A percentile compares a stretch with the other conserved stretches of the same genome.
Conservation (phyloP, 2,329 filamentous ascomycete species). For the Xylogone sp. region DNA sequence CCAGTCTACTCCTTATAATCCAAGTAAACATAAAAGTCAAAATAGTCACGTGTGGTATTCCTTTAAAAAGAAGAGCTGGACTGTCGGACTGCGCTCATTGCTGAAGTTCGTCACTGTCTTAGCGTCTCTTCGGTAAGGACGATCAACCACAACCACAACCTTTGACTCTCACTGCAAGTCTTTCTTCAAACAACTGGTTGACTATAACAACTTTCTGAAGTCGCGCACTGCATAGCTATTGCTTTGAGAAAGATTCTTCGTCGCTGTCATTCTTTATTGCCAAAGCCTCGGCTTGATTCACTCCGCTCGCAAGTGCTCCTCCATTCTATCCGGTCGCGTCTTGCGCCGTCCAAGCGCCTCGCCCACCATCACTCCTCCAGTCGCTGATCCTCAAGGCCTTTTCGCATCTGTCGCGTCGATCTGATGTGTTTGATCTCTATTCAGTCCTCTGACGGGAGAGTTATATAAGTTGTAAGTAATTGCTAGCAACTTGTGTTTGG, state of each 20-base stretch:
- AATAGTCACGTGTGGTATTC: background rate
- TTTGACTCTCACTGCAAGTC: background rate
- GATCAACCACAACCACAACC: background rate
- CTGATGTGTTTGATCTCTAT: background rate
- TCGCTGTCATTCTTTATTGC: background rate
- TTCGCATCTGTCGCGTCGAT: conserved; percentile 1
- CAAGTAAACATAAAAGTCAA: background rate
- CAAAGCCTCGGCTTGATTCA: conserved; percentile 3
- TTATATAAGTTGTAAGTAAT: background rate
- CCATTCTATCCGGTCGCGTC: conserved; percentile 18
- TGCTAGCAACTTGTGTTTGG: background rate
- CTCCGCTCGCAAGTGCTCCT: conserved; percentile 11
- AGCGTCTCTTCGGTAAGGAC: background rate
- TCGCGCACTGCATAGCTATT: conserved; percentile 18
- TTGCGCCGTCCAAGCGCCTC: conserved; percentile 13
- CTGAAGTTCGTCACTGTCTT: background rate
- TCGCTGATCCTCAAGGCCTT: conserved; percentile 1
- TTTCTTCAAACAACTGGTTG: background rate
- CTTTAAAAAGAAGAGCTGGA: background rate
- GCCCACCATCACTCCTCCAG: background rate
- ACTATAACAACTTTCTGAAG: background rate
- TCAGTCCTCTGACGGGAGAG: background rate
- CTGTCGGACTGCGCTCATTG: background rate
- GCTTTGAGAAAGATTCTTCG: background rate
- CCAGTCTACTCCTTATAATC: background rate